Base-by-base conservation (phyloP, 2,329 filamentous ascomycete genomes). In the Talaromyces piceae region DNA sequence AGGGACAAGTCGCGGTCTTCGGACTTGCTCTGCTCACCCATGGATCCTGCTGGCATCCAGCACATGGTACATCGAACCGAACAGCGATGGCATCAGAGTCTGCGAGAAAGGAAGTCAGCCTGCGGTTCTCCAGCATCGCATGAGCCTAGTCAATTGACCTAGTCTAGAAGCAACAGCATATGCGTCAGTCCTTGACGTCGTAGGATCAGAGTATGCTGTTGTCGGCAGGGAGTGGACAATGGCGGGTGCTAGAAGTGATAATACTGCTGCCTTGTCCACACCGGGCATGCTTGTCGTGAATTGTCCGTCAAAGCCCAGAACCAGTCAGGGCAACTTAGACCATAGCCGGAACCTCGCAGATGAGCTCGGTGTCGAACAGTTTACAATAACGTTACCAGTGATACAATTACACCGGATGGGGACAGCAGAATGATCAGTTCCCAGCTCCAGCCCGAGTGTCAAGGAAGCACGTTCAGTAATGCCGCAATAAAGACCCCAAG, bases 21-120 rank as follows among this genome's bases (percentile, higher is more conserved):
- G 16, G 33, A 18, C 3, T 37, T 20, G 33, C n/a, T 31, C 5
- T 18, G 8, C 56, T 48, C 56, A 61, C 59, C 48, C 56, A 57
- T 28, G 27, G 43, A 49, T 54, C 49, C 20, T 44, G 22, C 7
- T 44, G 45, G 13, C 60, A 63, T 11, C 50, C 53, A n/a, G 55
- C 55, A 49, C 58, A 64, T 45, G 54, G 28, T 26, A 56, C 54
- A 50, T 58, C 49, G 45, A 64, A 61, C 45, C 53, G 60, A 50
- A 60, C 56, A 26, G 56, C 33, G 31, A 58, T 52, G 31, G 41
- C 52, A 45, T 56, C 49, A 47, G 58, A 45, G 51, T 58, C 62
- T 64, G 41, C 16, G n/a, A n/a, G n/a, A n/a, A n/a, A n/a, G n/a
- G n/a, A n/a, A n/a, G n/a, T 28, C 26, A 47, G 37, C 11, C 6